These are phyloP conservation scores for Cornus florida DNA, from an alignment of 148 eudicot species.

Conservation along the genomic window DNA sequence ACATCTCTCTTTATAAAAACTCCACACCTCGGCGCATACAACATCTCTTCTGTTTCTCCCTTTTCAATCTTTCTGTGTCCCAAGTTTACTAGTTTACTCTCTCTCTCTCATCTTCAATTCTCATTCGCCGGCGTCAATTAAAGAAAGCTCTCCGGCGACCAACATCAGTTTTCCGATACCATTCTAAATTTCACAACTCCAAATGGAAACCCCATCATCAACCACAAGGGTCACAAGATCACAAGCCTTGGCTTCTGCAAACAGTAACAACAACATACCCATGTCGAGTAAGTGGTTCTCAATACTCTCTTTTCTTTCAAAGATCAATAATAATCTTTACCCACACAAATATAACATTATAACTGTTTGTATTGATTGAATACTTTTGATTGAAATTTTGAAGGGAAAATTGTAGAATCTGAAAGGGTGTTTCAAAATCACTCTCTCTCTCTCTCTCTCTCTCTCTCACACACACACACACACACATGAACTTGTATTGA, in stretches of 20 bases:
- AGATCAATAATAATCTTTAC: not conserved
- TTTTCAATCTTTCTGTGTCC: not conserved
- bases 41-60: constrained; percentile 2
- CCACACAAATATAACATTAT: not conserved
- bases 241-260: constrained; percentile 42
- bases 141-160: not conserved
- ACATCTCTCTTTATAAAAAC: constrained; percentile 10
- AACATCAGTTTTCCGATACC: not conserved
- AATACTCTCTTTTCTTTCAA: not conserved
- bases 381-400: constrained; percentile 3
- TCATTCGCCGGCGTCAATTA: too few relatives aligned
- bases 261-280: constrained; percentile 7
- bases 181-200: not conserved
- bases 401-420: constrained; percentile 28
- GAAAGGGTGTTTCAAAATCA: too few relatives aligned
- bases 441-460: too few relatives aligned
- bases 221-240: constrained; percentile 71
- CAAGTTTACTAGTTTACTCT: not conserved
- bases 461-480: too few relatives aligned
- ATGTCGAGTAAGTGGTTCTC: not conserved
- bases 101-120: not conserved
- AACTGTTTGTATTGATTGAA: not conserved
- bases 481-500: too few relatives aligned
- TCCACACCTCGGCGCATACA: not conserved
- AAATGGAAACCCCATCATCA: constrained; percentile 85